A percentile compares a stretch with the other conserved stretches of the same genome.
Conservation (phyloP, 805 yeast species). For the Candida endomychidarum region DNA sequence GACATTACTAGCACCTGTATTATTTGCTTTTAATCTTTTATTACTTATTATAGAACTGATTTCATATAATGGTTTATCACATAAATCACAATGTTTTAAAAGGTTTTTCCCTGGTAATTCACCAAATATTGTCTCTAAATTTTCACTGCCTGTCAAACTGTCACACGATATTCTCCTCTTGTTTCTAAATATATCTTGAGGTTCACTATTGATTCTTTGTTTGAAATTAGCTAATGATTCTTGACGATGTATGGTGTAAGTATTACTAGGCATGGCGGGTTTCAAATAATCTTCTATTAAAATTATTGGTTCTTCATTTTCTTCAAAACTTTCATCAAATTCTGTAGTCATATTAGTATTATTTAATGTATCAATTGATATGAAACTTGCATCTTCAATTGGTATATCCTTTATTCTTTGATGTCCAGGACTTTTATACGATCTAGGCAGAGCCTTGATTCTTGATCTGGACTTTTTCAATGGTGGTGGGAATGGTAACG, state of each 20-base stretch:
- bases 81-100: constrained; percentile 59
- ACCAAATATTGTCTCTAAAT: constrained; percentile 38
- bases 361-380: constrained; percentile 15
- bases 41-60: constrained; percentile 42
- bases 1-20: background rate
- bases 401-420: constrained; percentile 2
- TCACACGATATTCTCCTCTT: constrained; percentile 14
- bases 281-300: constrained; percentile 58
- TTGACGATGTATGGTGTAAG: constrained; percentile 23
- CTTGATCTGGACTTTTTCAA: constrained; percentile 15
- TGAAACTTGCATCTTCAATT: constrained; percentile 14
- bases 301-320: constrained; percentile 41
- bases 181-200: background rate
- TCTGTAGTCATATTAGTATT: constrained; percentile 18
- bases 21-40: constrained; percentile 8
- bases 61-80: constrained; percentile 70
- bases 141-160: constrained; percentile 17
- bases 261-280: constrained; percentile 8
- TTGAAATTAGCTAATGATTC: constrained; percentile 41
- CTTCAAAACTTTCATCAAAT: constrained; percentile 19
- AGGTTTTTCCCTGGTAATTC: constrained; percentile 37
- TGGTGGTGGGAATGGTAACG: constrained; percentile 56
- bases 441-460: background rate
- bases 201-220: constrained; percentile 14
- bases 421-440: background rate